phyloP scores from a whole-genome alignment of 352 stramenopile genomes.

The Elongisporangium prolatum region DNA sequence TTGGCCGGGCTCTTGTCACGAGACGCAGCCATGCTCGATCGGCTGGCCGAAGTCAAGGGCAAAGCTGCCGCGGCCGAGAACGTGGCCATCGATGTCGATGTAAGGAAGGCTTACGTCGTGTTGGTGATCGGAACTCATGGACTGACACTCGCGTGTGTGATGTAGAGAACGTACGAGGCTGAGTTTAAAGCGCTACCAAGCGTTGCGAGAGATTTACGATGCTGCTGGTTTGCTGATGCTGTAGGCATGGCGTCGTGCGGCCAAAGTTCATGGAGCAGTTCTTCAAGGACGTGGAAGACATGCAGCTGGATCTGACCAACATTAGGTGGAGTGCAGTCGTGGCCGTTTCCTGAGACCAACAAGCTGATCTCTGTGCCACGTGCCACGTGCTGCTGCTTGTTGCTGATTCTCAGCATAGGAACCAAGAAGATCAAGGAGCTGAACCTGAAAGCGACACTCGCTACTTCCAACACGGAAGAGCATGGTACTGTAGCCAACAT shows the following conservation, averaged over 20 bases:
- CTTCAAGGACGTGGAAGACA: constrained; percentile 94
- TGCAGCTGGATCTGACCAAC: constrained; percentile 91
- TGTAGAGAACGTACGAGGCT: background rate
- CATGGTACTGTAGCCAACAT: constrained; percentile 25
- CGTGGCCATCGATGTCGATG: constrained; percentile 65
- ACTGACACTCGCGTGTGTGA: background rate
- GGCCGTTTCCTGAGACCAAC: no score
- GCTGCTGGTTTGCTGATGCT: background rate
- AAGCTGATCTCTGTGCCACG: no score
- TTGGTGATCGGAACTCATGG: background rate
- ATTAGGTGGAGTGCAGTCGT: constrained; percentile 66
- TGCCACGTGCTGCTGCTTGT: no score
- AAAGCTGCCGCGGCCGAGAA: constrained; percentile 21
- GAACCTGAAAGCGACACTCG: constrained; percentile 91
- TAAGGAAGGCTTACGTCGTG: constrained; percentile 9
- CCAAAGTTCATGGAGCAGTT: constrained; percentile 94
- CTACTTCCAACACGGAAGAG: constrained; percentile 92
- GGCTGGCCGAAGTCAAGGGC: constrained; percentile 70
- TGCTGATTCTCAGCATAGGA: constrained; percentile 39
- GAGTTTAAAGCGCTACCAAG: background rate
- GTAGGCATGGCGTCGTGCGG: constrained; percentile 43
- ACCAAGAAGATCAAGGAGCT: constrained; percentile 91
- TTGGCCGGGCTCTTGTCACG: no score
- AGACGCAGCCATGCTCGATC: constrained; percentile 46
- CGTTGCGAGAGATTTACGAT: background rate